Percentiles rank a stretch among this genome's conserved stretches.
Conservation (phyloP, 495 filamentous ascomycete species). For the Usnea hakonensis region DNA sequence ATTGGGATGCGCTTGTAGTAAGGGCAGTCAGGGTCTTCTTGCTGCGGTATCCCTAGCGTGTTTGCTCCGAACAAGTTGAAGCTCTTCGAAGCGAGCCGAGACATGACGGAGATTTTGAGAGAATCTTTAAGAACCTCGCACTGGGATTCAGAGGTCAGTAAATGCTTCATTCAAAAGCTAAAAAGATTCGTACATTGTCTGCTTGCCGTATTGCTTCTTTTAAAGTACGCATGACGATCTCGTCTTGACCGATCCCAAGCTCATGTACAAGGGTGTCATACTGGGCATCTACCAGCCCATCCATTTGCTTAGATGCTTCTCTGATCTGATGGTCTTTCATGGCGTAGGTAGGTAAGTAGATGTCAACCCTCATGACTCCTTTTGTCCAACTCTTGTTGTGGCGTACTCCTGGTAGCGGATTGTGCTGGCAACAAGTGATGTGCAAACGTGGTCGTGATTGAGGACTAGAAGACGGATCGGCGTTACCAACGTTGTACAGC, state of each 20-base stretch:
- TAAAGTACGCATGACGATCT: not conserved
- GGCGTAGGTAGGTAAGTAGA: not conserved
- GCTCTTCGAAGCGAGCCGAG: constrained; percentile 6
- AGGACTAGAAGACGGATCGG: not conserved
- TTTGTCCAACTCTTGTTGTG: not conserved
- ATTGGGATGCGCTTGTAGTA: constrained; percentile 5
- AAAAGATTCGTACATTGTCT: not conserved
- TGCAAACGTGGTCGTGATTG: not conserved
- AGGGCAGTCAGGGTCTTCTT: not conserved
- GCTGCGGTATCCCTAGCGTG: not conserved
- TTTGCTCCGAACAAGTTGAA: not conserved
- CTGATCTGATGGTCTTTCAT: not conserved
- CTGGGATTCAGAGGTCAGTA: not conserved
- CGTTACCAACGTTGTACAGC: constrained; percentile 1
- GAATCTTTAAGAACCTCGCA: not conserved
- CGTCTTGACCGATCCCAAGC: not conserved
- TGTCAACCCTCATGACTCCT: not conserved
- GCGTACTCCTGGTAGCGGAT: not conserved
- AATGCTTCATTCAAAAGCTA: not conserved
- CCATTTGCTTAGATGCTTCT: not conserved
- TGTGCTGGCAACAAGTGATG: not conserved
- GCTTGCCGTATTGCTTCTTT: not conserved
- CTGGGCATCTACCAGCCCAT: not conserved
- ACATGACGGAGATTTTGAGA: constrained; percentile 5
- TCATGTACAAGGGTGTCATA: not conserved